These are phyloP conservation scores for Blastobotrys persicus DNA, from an alignment of 1,139 yeast species.

Conservation along the genomic window DNA sequence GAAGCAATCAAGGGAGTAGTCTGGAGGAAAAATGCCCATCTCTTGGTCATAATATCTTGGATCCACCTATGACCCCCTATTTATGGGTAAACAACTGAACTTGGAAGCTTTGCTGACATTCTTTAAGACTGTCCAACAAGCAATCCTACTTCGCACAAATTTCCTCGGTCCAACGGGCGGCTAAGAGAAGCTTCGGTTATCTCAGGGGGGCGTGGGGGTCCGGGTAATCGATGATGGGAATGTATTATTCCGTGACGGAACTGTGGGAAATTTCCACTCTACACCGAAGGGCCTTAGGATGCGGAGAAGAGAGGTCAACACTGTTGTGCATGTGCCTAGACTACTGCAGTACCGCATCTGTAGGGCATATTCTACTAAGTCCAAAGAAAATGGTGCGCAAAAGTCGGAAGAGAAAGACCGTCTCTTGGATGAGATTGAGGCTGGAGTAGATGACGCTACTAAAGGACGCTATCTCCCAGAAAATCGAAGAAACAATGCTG, in stretches of 20 bases:
- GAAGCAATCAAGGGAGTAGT: too few species aligned
- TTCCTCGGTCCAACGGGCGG: not conserved
- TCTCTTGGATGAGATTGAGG: conserved; percentile 1
- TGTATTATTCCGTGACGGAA: not conserved
- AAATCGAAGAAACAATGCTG: conserved; percentile 1
- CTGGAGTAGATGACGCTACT: conserved; percentile 3
- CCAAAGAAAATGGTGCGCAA: not conserved
- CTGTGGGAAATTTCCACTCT: not conserved
- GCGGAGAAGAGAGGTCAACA: not conserved
- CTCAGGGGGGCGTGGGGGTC: not conserved
- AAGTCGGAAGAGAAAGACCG: not conserved
- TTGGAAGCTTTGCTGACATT: too few species aligned
- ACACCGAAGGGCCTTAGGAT: not conserved
- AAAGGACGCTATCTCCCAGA: conserved; percentile 8
- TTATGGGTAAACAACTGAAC: too few species aligned
- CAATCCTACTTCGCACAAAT: too few species aligned
- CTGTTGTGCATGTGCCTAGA: not conserved
- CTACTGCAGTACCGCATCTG: not conserved
- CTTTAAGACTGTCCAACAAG: too few species aligned
- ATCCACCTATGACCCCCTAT: too few species aligned
- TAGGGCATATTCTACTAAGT: not conserved
- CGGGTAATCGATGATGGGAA: not conserved
- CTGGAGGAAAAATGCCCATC: too few species aligned
- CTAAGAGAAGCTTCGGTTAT: not conserved
- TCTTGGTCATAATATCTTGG: too few species aligned